Base-by-base conservation (phyloP, 2,329 filamentous ascomycete species). In the Scolecobasidium constrictum region DNA sequence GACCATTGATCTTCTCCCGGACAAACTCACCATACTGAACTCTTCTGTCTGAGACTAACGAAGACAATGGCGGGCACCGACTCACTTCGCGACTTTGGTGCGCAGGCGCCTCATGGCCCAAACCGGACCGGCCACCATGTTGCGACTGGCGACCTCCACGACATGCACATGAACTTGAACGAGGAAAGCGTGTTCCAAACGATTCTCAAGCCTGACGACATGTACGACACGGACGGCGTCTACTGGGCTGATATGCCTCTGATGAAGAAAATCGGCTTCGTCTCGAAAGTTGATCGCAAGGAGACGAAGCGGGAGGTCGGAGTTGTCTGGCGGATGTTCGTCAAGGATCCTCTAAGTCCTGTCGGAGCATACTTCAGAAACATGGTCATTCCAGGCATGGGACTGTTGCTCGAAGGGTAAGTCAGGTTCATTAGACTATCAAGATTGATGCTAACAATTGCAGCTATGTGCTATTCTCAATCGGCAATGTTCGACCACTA, bases 381-480 rank as follows among this genome's bases (percentile, higher is more conserved):
- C 59, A 90, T 88, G 64, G 82, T 95, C 42, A 78, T 96, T 46
- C 90, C 90, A 39, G 90, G 90, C 64, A 87, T 87, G 50, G 90
- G 90, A 59, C 77, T 96, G 40, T 82, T 87, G 58, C 75, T 96
- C 20, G 90, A 96, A 72, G 90, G 78, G 68, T 77, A 58, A 31
- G 26, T 9, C 17, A 47, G 39, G 15, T 6, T 18, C 17, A 38
- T 5, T 6, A 33, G 26, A 9, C 26, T n/a, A 31, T 50, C 2
- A 12, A 26, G 15, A 15, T 38, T 9, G 9, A 16, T 19, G 16
- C 21, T 42, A 40, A 39, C n/a, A 42, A 9, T 7, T 31, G 9
- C 26, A 78, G 86, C 53, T 96, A 95, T 58, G 88, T 95, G 34
- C 75, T 96, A 16, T 96, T 96, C 72, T 95, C 88, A 49, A 95